Percentiles rank a stretch among this genome's conserved stretches.
These are phyloP conservation scores for Lactarius pseudohatsudake DNA, from an alignment of 768 basidiomycete species.

Conservation along the genomic window DNA sequence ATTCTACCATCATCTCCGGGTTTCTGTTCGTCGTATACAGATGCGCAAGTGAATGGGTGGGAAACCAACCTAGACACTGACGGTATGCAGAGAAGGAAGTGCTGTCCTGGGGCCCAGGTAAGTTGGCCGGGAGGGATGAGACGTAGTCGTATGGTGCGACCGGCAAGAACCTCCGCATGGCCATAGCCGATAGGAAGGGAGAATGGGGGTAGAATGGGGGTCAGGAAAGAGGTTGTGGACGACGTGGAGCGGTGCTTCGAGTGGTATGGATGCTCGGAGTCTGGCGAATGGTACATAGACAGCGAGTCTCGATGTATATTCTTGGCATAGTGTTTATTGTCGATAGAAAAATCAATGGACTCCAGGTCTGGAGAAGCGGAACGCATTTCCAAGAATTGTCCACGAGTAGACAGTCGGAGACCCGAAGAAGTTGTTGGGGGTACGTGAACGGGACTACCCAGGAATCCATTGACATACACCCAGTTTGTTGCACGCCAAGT, in stretches of 20 bases:
- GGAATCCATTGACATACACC: constrained; percentile 57
- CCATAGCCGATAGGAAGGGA: constrained; percentile 66
- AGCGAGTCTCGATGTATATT: background rate
- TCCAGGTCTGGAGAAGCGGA: constrained; percentile 18
- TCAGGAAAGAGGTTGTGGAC: constrained; percentile 19
- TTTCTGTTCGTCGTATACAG: constrained; percentile 52
- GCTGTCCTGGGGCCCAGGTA: constrained; percentile 77
- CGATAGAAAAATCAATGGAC: background rate
- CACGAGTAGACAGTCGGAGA: background rate
- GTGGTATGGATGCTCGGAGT: constrained; percentile 10
- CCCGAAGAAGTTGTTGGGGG: background rate
- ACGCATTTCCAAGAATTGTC: constrained; percentile 21
- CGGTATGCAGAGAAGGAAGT: constrained; percentile 68
- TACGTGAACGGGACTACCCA: constrained; percentile 34
- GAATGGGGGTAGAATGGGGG: constrained; percentile 34
- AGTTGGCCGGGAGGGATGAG: constrained; percentile 55
- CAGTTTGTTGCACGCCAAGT: constrained; percentile 54
- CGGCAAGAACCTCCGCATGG: constrained; percentile 66
- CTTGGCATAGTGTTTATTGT: background rate
- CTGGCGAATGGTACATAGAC: constrained; percentile 8
- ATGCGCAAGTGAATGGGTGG: constrained; percentile 75
- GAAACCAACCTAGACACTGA: constrained; percentile 57
- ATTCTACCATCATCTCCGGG: constrained; percentile 49
- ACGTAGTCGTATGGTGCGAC: constrained; percentile 67
- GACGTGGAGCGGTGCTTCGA: constrained; percentile 6